These are phyloP conservation scores for Ochromonadaceae sp. DNA, from an alignment of 352 stramenopile species.

Conservation along the genomic window DNA sequence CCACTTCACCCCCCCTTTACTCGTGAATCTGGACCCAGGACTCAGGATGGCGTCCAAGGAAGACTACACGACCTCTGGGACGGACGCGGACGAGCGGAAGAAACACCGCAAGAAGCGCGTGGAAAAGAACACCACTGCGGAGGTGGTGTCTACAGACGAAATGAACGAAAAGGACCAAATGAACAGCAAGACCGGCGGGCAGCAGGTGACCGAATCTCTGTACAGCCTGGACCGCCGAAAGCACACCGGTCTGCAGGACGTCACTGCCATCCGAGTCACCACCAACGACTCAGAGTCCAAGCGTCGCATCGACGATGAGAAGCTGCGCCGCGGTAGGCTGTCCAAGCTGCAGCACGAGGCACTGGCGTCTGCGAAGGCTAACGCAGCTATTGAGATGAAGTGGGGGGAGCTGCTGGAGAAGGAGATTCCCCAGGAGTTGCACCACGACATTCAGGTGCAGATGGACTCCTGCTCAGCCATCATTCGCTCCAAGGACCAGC, in stretches of 20 bases:
- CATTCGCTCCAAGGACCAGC: constrained; percentile 56
- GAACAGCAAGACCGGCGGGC: constrained; percentile 13
- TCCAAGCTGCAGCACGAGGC: constrained; percentile 66
- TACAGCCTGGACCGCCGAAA: constrained; percentile 42
- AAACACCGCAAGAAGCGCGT: constrained; percentile 25
- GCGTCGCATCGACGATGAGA: constrained; percentile 68
- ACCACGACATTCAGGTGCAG: constrained; percentile 66
- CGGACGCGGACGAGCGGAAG: constrained; percentile 38
- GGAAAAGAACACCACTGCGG: constrained; percentile 21
- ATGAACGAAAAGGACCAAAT: constrained; percentile 23
- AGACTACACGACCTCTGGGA: constrained; percentile 21
- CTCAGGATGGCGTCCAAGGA: constrained; percentile 19
- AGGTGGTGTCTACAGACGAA: constrained; percentile 20
- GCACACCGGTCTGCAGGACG: constrained; percentile 55
- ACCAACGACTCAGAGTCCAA: constrained; percentile 67
- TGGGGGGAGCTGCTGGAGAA: constrained; percentile 79
- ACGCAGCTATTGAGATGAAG: constrained; percentile 77
- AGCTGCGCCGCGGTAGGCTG: constrained; percentile 30
- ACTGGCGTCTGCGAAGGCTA: constrained; percentile 62
- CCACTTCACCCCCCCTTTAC: too few relatives aligned
- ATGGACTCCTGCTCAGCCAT: constrained; percentile 66
- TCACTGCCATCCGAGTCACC: constrained; percentile 70
- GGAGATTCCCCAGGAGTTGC: constrained; percentile 77
- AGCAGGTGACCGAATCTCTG: constrained; percentile 35
- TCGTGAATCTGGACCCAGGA: too few relatives aligned